Evolutionary conservation across 2,329 filamentous ascomycete genomes (phyloP), one percentile per base, ranked within the genome.

Genomic region (Colletotrichum musicola): DNA sequence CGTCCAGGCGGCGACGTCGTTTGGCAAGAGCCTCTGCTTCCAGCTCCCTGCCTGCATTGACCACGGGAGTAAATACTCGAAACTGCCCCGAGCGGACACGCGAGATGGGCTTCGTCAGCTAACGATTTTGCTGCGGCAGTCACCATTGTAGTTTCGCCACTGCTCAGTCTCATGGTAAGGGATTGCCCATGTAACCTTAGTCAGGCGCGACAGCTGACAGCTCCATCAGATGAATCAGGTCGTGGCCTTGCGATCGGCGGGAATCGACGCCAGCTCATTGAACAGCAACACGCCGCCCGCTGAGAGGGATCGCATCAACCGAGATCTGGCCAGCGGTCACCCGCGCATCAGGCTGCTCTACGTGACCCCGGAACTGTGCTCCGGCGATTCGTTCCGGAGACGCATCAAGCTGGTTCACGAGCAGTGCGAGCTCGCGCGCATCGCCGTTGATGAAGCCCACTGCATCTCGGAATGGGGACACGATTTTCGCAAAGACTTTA

Each of bases 391-490:
- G 65, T 98, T 98, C 79, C 92, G 95, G 46, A 88, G 90, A 69
- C 88, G 90, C 56, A 83, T 98, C 9, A 86, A 88, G 69, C 83
- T 92, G 4, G 91, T 98, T 14, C 84, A 98, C 76, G 83, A 89
- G 67, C 94, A 98, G 78, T 88, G 88, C 65, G 93, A 98, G 80
- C 87, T 98, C n/a, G 91, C 92, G 10, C 89, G 95, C 14, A 89
- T 98, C 71, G 95, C 93, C 55, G 90, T 98, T 65, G 95, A 98
- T 76, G 95, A 98, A 81, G 95, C 95, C 2, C 95, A 98, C 79
- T 98, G 95, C 78, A 97, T 98, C 73, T 97, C 93, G 25, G 95
- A 98, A 89, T 98, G 95, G 95, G 95, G 95, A 1, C 95, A 98
- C 78, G 95, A 98, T 79, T 98, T 98, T 77, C 92, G 95, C n/a